phyloP scores from a whole-genome alignment of 257 asterid species.

The Capsicum pubescens region DNA sequence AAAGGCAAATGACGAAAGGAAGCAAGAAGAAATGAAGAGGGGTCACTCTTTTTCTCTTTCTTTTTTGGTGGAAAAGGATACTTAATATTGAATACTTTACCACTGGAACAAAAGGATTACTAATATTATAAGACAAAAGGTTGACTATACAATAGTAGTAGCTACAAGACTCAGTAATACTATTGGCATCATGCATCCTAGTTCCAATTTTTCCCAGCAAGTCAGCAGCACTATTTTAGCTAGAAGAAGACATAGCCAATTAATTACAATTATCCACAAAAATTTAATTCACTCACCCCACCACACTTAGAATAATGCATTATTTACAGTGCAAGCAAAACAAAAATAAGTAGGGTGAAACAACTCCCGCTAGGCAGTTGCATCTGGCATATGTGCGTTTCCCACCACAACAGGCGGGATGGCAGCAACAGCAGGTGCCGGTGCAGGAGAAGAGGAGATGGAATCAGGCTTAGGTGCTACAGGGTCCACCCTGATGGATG shows the following conservation, averaged over 20 bases:
- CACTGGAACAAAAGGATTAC: neutral
- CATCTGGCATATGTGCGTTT: neutral
- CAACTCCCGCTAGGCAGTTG: neutral
- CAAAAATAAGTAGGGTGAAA: neutral
- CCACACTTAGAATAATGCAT: neutral
- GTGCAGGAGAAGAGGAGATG: slow-evolving; percentile 6
- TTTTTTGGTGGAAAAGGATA: slow-evolving; percentile 8
- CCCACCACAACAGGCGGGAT: neutral
- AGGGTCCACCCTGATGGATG: neutral
- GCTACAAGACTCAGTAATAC: neutral
- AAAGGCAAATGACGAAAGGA: neutral
- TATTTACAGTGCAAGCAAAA: neutral
- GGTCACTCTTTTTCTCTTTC: neutral
- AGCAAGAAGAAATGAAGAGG: neutral
- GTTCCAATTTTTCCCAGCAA: neutral
- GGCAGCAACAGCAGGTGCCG: neutral
- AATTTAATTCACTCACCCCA: neutral
- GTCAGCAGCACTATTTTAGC: neutral
- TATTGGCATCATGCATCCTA: neutral
- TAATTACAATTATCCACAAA: neutral
- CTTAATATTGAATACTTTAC: neutral
- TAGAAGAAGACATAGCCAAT: neutral
- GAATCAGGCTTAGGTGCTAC: slow-evolving; percentile 1
- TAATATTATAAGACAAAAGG: neutral
- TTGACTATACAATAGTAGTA: neutral